Evolutionary conservation across 805 yeast species (phyloP), one percentile per base, ranked within the genome.

Genomic region (Myxozyma monticola): DNA sequence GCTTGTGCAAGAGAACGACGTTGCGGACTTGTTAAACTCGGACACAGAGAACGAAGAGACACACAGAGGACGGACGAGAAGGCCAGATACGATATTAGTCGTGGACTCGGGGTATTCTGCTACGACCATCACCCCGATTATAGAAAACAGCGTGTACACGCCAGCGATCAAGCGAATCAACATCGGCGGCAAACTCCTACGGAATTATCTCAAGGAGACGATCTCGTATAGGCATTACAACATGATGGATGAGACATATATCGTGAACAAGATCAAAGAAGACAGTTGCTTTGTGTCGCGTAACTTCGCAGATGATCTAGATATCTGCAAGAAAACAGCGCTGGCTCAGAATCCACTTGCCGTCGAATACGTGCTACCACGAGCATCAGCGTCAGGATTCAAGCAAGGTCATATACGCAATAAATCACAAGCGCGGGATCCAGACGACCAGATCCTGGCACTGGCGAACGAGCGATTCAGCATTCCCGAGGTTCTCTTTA

Each of bases 151-250:
- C 24, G 84, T 88, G 0, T 45, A 24, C 29, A 79, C 80, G 61
- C 78, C 80, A 29, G 96, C 89, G 0, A 81, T 88, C 2, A 78
- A 79, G 54, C 83, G 87, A 54, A 69, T 90, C 45, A 91, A 89
- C 38, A 79, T 95, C 40, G 99, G 93, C 0, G 99, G 99, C 0
- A 77, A 87, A 49, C 73, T 87, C 42, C 68, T 93, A 45, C 87
- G 88, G 45, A 96, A 96, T 2, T 79, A 84, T 42, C 68, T 95
- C 45, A 76, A 89, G 56, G 98, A 93, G 63, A 75, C 87, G 42
- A 79, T 91, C 10, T 88, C 96, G 1, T 93, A 85, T 64, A 75
- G 97, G 46, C 93, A 93, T 70, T 93, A 90, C 66, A 91, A 93
- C 63, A 89, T 93, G 59, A 82, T 88, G 64, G 96, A 93, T 54